Evolutionary conservation across 345 rosid species (phyloP), one percentile per base, ranked within the genome.

Genomic region (Lumnitzera littorea): DNA sequence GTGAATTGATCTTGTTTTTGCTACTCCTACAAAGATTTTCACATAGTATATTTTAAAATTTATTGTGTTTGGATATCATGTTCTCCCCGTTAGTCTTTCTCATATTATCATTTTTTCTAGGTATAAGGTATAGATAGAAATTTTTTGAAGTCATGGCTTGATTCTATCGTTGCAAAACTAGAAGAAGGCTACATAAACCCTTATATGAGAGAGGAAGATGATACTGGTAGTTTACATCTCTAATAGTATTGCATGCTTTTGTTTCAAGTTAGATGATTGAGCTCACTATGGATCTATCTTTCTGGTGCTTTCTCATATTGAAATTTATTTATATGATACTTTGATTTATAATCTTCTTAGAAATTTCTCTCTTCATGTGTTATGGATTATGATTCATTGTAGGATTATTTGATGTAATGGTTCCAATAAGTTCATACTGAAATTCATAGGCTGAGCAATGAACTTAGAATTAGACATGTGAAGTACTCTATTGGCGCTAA

Each of bases 101-200:
- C 58, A 67, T 61, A 55, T 69, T 27, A 57, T 20, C 23, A 17
- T 71, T 13, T 53, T 64, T n/a, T 46, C 25, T 36, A 57, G 29
- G 61, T 58, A 52, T 60, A 65, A 81, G 89, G 71, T 51, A 57
- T 52, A 55, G 82, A 74, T 72, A 79, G 80, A 58, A 77, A 69
- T 60, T 62, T 69, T 65, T 70, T 89, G 73, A 78, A 74, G 75
- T 85, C 91, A 63, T 89, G 96, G 95, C 91, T 91, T 51, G 48
- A 63, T 60, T 80, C 90, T 70, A 70, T 76, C 55, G 69, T 83
- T 48, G 72, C 76, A 70, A 72, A 64, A 43, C 70, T 69, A 55
- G 78, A 68, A 66, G 70, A n/a, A 46, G 43, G 61, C 25, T 51
- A 59, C 53, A 29, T 67, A 60, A 74, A 49, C 53, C 49, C 53